Evolutionary conservation across 345 rosid genomes (phyloP).

Genomic region (Lepidium africanum): DNA sequence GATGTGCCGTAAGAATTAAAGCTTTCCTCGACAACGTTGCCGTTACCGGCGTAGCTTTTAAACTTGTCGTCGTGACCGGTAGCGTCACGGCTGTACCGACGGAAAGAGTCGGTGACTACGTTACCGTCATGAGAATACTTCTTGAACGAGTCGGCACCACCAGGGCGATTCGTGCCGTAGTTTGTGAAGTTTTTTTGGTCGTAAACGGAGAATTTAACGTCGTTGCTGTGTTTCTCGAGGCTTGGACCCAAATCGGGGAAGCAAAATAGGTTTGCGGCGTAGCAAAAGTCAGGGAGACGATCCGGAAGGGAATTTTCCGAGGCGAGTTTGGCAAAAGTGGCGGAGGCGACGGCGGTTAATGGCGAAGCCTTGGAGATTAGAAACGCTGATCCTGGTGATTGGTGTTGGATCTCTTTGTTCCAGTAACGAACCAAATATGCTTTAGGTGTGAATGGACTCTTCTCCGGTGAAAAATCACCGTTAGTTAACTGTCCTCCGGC

Average conservation of each 20-base stretch:
- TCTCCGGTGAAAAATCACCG: constrained; percentile 19
- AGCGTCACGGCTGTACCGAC: constrained; percentile 48
- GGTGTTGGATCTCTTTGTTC: constrained; percentile 59
- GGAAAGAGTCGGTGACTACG: constrained; percentile 42
- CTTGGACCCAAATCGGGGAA: constrained; percentile 48
- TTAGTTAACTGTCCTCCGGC: constrained; percentile 18
- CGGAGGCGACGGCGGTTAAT: constrained; percentile 52
- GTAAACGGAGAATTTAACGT: constrained; percentile 53
- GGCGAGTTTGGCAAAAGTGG: constrained; percentile 62
- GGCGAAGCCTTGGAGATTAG: constrained; percentile 82
- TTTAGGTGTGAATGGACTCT: constrained; percentile 69
- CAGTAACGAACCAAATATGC: constrained; percentile 74
- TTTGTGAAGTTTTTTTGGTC: constrained; percentile 59
- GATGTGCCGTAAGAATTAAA: constrained; percentile 62
- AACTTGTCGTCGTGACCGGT: constrained; percentile 38
- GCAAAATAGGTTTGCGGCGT: constrained; percentile 80
- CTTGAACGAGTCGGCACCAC: constrained; percentile 50
- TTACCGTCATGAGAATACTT: constrained; percentile 39
- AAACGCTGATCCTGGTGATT: constrained; percentile 40
- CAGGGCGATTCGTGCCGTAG: constrained; percentile 46
- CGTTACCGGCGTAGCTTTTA: constrained; percentile 29
- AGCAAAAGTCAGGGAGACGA: constrained; percentile 62
- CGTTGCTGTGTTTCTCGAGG: constrained; percentile 36
- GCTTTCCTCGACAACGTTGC: constrained; percentile 59
- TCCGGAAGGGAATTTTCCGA: constrained; percentile 42